These are phyloP conservation scores for Fusarium marasasianum DNA, from an alignment of 2,329 filamentous ascomycete species.

Conservation along the genomic window DNA sequence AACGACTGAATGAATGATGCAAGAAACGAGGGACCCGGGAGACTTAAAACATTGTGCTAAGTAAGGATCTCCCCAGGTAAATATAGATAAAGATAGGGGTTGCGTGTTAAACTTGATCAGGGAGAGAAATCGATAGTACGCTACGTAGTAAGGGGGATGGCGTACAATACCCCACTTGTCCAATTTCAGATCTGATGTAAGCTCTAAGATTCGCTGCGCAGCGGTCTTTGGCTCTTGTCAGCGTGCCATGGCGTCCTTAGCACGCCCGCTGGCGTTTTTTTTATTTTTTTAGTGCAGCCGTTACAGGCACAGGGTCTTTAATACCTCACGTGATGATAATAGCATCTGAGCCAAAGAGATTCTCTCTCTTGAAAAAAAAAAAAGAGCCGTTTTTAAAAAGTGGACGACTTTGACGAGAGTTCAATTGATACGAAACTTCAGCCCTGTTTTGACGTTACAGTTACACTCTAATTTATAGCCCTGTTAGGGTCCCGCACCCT, in stretches of 20 bases:
- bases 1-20: neutral
- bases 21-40: neutral
- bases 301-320: neutral
- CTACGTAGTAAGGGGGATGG: constrained; percentile 16
- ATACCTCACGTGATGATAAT: neutral
- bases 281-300: neutral
- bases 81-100: constrained; percentile 1
- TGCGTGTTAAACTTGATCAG: constrained; percentile 2
- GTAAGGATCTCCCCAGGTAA: neutral
- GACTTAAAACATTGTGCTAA: neutral
- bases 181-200: constrained; percentile 20
- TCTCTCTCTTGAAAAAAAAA: too few species aligned
- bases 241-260: neutral
- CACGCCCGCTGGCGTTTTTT: neutral
- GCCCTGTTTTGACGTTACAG: constrained; percentile 17
- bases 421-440: constrained; percentile 6
- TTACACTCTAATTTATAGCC: neutral
- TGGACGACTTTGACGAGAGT: neutral
- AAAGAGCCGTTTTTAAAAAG: neutral
- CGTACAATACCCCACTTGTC: constrained; percentile 6
- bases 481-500: neutral
- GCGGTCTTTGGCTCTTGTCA: neutral
- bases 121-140: constrained; percentile 9
- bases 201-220: neutral
- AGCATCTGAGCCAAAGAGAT: neutral